Conservation (phyloP, 352 stramenopile genomes). For the Phytophthora constricta region DNA sequence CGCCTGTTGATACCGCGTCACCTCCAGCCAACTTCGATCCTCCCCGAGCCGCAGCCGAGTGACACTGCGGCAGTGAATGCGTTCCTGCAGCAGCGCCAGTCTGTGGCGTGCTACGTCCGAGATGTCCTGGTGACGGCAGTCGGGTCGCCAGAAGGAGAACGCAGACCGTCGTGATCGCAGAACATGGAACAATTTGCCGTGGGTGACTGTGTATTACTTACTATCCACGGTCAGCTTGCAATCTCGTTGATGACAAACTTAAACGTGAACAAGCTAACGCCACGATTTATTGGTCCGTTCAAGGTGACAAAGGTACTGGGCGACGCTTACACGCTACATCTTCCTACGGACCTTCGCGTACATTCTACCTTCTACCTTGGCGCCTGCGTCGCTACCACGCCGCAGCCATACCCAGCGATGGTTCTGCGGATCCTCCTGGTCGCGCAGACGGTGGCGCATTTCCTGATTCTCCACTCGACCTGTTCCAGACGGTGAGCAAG, state of each 20-base stretch:
- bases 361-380: conserved; percentile 29
- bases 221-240: too few species aligned
- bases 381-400: conserved; percentile 16
- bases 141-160: too few species aligned
- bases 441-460: background rate
- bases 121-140: too few species aligned
- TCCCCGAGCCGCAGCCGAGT: too few species aligned
- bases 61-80: too few species aligned
- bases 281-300: conserved; percentile 23
- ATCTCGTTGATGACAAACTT: conserved; percentile 13
- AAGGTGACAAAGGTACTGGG: conserved; percentile 5
- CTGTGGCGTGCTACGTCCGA: too few species aligned
- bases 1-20: too few species aligned
- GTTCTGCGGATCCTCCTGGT: background rate
- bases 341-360: conserved; percentile 18
- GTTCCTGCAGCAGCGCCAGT: too few species aligned
- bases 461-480: background rate
- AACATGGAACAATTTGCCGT: too few species aligned
- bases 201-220: too few species aligned
- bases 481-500: background rate
- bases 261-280: conserved; percentile 13
- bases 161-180: too few species aligned
- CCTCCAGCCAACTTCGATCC: too few species aligned
- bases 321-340: conserved; percentile 27
- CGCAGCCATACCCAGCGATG: background rate